These are phyloP conservation scores for Talaromyces thailandensis DNA, from an alignment of 495 filamentous ascomycete genomes.

Conservation along the genomic window DNA sequence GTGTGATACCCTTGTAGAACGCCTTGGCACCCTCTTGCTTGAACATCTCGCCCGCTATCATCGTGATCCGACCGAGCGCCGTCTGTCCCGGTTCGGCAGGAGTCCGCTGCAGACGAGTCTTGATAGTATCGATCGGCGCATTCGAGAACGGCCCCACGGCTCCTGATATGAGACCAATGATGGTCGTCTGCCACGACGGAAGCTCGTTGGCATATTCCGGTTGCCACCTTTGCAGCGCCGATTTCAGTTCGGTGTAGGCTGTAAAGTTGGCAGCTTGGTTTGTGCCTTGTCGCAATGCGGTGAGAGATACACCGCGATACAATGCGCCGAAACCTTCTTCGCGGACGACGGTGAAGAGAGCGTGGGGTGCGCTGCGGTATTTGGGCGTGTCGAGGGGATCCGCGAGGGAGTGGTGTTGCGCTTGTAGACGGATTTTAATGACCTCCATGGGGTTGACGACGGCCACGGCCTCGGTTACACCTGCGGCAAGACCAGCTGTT, in stretches of 20 bases:
- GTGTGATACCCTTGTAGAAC: constrained; percentile 99
- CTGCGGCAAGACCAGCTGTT: constrained; percentile 77
- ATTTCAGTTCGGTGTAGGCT: constrained; percentile 90
- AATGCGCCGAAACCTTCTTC: constrained; percentile 84
- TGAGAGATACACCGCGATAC: constrained; percentile 89
- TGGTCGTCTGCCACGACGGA: constrained; percentile 79
- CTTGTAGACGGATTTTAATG: constrained; percentile 95
- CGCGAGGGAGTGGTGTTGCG: constrained; percentile 90
- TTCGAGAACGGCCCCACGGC: constrained; percentile 95
- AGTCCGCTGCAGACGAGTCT: constrained; percentile 89
- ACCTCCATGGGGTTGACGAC: constrained; percentile 99
- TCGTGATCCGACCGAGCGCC: constrained; percentile 64
- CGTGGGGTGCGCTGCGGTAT: constrained; percentile 96
- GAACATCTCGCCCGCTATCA: constrained; percentile 87
- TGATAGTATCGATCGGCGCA: constrained; percentile 98
- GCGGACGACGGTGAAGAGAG: constrained; percentile 79
- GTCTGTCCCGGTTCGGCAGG: constrained; percentile 73
- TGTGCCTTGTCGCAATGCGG: constrained; percentile 84
- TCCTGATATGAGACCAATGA: constrained; percentile 85
- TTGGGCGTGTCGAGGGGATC: constrained; percentile 87
- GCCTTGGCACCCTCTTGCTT: constrained; percentile 88
- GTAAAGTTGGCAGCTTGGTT: constrained; percentile 99
- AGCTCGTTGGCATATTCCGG: constrained; percentile 54
- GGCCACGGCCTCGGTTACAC: constrained; percentile 91
- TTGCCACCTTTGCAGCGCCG: constrained; percentile 59